Percentiles rank a stretch among this genome's conserved stretches.
phyloP scores from a whole-genome alignment of 345 rosid genomes.

The Geranium rotundifolium region DNA sequence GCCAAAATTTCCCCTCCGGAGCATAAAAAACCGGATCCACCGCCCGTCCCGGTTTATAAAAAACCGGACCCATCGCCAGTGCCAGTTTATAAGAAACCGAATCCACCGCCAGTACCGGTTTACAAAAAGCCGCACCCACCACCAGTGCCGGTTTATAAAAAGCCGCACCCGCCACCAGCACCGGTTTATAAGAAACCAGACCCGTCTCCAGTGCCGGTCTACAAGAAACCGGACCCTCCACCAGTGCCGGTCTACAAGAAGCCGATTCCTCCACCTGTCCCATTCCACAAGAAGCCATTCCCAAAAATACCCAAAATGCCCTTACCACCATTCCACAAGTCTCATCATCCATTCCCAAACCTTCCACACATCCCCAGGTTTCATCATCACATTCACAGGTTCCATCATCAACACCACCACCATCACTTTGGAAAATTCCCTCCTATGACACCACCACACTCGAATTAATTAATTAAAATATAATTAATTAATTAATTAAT shows the following conservation, averaged over 20 bases:
- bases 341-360: conserved; percentile 1
- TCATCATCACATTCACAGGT: background rate
- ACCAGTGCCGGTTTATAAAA: background rate
- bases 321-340: conserved; percentile 2
- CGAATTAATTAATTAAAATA: too few relatives aligned
- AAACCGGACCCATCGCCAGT: conserved; percentile 8
- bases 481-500: too few relatives aligned
- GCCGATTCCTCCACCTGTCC: conserved; percentile 9
- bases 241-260: conserved; percentile 13
- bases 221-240: conserved; percentile 6
- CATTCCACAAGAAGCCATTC: conserved; percentile 7
- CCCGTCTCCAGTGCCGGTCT: conserved; percentile 6
- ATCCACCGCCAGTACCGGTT: background rate
- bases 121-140: conserved; percentile 1
- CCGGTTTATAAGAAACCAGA: background rate
- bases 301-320: background rate
- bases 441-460: too few relatives aligned
- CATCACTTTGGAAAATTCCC: too few relatives aligned
- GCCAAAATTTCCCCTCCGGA: conserved; percentile 3
- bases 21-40: conserved; percentile 7
- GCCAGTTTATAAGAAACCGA: conserved; percentile 1
- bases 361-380: conserved; percentile 1
- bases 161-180: background rate
- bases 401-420: conserved; percentile 15
- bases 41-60: conserved; percentile 12